phyloP scores from a whole-genome alignment of 306 rosid species.

The Vigna radiata region DNA sequence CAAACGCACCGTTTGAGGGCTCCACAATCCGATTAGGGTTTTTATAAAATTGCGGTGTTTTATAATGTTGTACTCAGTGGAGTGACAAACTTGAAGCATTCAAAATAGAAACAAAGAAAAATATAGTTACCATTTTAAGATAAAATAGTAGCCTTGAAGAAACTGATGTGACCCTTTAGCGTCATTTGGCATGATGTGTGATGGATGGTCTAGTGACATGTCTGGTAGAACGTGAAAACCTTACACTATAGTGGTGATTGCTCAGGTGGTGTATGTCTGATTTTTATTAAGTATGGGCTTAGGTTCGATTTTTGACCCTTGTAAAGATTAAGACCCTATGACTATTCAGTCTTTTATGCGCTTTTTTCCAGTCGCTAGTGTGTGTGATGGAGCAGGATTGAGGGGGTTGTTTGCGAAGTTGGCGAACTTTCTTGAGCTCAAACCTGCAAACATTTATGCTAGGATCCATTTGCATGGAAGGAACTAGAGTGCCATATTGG shows the following conservation, averaged over 20 bases:
- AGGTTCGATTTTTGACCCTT: background rate
- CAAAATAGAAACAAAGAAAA: background rate
- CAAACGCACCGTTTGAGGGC: constrained; percentile 16
- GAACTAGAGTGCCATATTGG: background rate
- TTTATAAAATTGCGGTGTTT: background rate
- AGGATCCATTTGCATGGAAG: background rate
- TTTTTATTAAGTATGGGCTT: background rate
- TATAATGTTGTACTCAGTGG: background rate
- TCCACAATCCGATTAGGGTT: constrained; percentile 38
- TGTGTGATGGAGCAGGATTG: background rate
- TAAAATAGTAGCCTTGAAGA: constrained; percentile 3
- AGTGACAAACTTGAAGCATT: background rate
- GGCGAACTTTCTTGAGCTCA: background rate
- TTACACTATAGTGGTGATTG: background rate
- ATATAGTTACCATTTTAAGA: background rate
- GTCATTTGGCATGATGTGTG: constrained; percentile 8
- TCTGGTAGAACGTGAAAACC: background rate
- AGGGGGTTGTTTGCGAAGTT: background rate
- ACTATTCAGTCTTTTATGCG: background rate
- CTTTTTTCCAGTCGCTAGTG: background rate
- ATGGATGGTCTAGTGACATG: background rate
- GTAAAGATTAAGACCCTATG: background rate
- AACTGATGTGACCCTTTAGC: background rate
- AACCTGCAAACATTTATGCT: background rate
- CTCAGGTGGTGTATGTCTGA: background rate